Conservation (phyloP, 148 eudicot genomes). For the Rhododendron vialii region DNA sequence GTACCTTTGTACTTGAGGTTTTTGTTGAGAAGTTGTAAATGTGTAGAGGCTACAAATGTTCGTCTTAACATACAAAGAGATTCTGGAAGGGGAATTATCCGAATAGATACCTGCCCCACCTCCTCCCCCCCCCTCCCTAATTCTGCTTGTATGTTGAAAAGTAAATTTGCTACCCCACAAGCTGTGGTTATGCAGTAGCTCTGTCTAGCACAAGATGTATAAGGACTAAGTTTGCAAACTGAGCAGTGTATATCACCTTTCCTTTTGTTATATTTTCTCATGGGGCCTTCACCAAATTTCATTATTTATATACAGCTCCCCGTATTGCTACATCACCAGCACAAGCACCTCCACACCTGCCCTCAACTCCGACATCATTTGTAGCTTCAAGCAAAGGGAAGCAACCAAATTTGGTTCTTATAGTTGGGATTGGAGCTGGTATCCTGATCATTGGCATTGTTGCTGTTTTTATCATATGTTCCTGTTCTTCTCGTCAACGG, state of each 20-base stretch:
- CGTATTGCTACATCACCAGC: constrained; percentile 42
- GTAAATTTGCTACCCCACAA: not conserved
- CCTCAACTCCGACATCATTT: constrained; percentile 39
- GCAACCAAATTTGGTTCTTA: constrained; percentile 38
- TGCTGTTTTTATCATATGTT: constrained; percentile 45
- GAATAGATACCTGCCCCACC: not conserved
- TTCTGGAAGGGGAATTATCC: not conserved
- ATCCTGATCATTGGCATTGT: constrained; percentile 41
- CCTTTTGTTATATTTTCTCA: not conserved
- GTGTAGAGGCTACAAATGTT: not conserved
- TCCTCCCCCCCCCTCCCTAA: not conserved
- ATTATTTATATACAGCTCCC: constrained; percentile 58
- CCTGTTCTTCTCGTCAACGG: constrained; percentile 38
- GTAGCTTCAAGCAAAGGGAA: constrained; percentile 37
- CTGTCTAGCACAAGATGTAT: not conserved
- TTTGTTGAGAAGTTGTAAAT: not conserved
- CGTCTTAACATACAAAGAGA: not conserved
- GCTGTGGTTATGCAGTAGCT: not conserved
- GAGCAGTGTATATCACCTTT: not conserved
- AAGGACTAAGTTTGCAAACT: not conserved
- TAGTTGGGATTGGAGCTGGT: constrained; percentile 48
- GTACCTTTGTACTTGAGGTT: not conserved
- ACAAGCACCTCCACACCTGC: constrained; percentile 33
- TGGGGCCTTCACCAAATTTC: constrained; percentile 1
- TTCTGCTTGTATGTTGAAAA: not conserved